phyloP scores from a whole-genome alignment of 306 rosid genomes.

The Cucurbita pepo region DNA sequence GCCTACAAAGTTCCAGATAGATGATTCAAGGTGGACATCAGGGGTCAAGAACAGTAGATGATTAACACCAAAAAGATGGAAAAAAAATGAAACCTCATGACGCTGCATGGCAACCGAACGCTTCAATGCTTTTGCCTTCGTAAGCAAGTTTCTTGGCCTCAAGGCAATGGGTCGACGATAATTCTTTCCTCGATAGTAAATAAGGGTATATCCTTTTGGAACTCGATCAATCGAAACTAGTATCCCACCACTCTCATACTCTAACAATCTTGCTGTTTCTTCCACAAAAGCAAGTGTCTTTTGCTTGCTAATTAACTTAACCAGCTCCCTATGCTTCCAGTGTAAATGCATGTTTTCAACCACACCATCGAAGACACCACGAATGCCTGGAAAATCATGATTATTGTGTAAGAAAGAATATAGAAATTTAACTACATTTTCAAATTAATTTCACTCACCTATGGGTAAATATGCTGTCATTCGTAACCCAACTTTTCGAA shows the following conservation, averaged over 20 bases:
- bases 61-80: background rate
- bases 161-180: constrained; percentile 59
- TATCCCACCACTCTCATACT: constrained; percentile 82
- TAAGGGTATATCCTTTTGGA: constrained; percentile 78
- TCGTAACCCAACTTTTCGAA: constrained; percentile 70
- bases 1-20: constrained; percentile 48
- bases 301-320: constrained; percentile 74
- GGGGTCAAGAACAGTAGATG: constrained; percentile 1
- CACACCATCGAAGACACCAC: constrained; percentile 77
- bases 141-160: constrained; percentile 75
- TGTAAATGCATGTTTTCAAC: constrained; percentile 94
- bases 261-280: constrained; percentile 80
- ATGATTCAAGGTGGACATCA: constrained; percentile 5
- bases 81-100: constrained; percentile 48
- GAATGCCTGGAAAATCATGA: constrained; percentile 50
- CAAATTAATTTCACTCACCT: constrained; percentile 38
- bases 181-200: constrained; percentile 93
- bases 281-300: constrained; percentile 72
- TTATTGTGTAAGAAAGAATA: constrained; percentile 1
- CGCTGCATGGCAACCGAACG: constrained; percentile 80
- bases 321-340: constrained; percentile 93
- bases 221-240: constrained; percentile 75
- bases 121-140: constrained; percentile 80
- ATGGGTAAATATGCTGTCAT: constrained; percentile 86
- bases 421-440: constrained; percentile 8